A percentile compares a stretch with the other conserved stretches of the same genome.
phyloP scores from a whole-genome alignment of 495 filamentous ascomycete genomes.

The Wilcoxina mikolae region DNA sequence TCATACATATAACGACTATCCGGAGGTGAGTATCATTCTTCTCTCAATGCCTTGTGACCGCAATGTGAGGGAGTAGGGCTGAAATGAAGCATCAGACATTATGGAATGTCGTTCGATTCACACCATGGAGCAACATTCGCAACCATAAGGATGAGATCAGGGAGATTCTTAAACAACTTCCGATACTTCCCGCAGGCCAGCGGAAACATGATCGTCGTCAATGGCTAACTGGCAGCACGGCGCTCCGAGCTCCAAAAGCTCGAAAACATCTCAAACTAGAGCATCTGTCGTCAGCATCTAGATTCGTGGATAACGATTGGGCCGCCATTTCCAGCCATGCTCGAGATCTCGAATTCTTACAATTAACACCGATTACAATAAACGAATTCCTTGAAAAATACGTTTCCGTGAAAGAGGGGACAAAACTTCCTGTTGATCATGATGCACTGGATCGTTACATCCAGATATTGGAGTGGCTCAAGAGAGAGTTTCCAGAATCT shows the following conservation, averaged over 20 bases:
- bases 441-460: conserved; percentile 10
- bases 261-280: not conserved
- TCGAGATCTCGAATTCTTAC: too few relatives aligned
- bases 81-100: not conserved
- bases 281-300: not conserved
- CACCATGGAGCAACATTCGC: not conserved
- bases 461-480: conserved; percentile 5
- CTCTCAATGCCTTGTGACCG: not conserved
- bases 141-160: not conserved
- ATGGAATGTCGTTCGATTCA: not conserved
- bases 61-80: not conserved
- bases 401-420: too few relatives aligned
- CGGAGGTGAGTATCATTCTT: too few relatives aligned
- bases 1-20: not conserved
- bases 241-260: not conserved
- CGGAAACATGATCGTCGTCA: too few relatives aligned
- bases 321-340: too few relatives aligned
- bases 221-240: not conserved
- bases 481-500: not conserved
- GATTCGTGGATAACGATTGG: too few relatives aligned
- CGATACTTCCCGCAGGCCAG: not conserved
- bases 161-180: not conserved
- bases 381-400: too few relatives aligned
- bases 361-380: too few relatives aligned
- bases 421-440: conserved; percentile 4